Percentiles rank a stretch among this genome's conserved stretches.
Evolutionary conservation across 176 grass and related monocot genomes (phyloP).

Genomic region (Hyparrhenia diplandra): DNA sequence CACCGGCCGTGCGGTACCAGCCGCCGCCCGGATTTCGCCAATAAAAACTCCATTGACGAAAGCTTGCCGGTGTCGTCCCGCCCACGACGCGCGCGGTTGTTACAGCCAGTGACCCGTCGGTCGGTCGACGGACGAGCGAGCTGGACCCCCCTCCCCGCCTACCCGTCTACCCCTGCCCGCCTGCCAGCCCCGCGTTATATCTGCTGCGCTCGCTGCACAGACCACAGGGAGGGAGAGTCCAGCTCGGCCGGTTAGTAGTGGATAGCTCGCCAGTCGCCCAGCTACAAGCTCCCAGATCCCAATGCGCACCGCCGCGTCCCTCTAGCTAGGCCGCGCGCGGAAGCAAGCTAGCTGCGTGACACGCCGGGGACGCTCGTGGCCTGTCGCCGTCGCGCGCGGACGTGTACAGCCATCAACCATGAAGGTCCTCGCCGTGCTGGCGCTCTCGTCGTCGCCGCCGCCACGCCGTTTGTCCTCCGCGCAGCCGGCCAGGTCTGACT

Average conservation of each 20-base stretch:
- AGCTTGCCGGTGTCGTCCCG: conserved; percentile 21
- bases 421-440: conserved; percentile 35
- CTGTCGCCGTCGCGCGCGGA: not conserved
- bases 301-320: conserved; percentile 7
- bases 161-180: not conserved
- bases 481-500: conserved; percentile 33
- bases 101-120: not conserved
- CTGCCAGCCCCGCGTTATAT: conserved; percentile 27
- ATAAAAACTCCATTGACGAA: conserved; percentile 20
- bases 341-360: not conserved
- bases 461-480: not conserved
- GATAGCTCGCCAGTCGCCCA: too few relatives aligned
- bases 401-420: not conserved
- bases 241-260: not conserved
- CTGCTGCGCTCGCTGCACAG: not conserved
- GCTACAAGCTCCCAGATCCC: conserved; percentile 30
- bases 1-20: not conserved
- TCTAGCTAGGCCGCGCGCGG: not conserved
- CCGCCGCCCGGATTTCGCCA: not conserved
- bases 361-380: not conserved
- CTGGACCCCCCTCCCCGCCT: conserved; percentile 19
- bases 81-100: conserved; percentile 26
- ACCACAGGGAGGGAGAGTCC: not conserved
- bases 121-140: not conserved
- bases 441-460: conserved; percentile 34